Evolutionary conservation across 371 early-diverging fungal genomes (phyloP), one percentile per base, ranked within the genome.

Genomic region (Coemansia linderi): DNA sequence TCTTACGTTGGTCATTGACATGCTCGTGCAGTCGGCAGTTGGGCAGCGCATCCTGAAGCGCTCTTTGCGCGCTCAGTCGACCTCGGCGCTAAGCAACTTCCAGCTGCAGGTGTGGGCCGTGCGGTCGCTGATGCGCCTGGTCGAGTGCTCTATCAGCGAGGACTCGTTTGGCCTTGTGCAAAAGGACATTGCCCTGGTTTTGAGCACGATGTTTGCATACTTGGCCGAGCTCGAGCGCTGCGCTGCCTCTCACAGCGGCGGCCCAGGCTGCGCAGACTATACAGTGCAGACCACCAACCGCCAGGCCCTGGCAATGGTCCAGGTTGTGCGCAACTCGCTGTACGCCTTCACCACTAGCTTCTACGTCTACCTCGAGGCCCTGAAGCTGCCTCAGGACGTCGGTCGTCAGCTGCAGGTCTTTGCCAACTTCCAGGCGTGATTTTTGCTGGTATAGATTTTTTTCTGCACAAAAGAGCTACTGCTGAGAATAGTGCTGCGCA

Each of bases 91-190:
- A 57, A 50, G 63, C 37, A 73, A 80, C 59, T 78, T 80, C 59
- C 78, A 80, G 68, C 65, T 57, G 64, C 81, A 80, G 36, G 63
- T 77, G 22, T 80, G 81, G 81, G 78, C 81, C 2, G 58, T 80
- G 29, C 70, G 78, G 39, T 57, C 81, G 62, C 59, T 80, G 40
- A 56, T 71, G 54, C 71, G 71, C 50, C 64, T 80, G 24, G 69
- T 73, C 13, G 67, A 68, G 61, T 54, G 66, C 59, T 80, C 81
- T 54, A 36, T 80, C 31, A 33, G 17, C 10, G 81, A 80, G 24
- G 81, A 80, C 64, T 27, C 59, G 41, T 80, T 62, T 59, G 81
- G 81, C 22, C 61, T 73, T 13, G 81, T 81, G 29, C 81, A 81
- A 56, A 64, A 56, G 24, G 78, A 81, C 44, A 59, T 81, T 61